Evolutionary conservation across 2,329 filamentous ascomycete species (phyloP).

Genomic region (Truncatella angustata): DNA sequence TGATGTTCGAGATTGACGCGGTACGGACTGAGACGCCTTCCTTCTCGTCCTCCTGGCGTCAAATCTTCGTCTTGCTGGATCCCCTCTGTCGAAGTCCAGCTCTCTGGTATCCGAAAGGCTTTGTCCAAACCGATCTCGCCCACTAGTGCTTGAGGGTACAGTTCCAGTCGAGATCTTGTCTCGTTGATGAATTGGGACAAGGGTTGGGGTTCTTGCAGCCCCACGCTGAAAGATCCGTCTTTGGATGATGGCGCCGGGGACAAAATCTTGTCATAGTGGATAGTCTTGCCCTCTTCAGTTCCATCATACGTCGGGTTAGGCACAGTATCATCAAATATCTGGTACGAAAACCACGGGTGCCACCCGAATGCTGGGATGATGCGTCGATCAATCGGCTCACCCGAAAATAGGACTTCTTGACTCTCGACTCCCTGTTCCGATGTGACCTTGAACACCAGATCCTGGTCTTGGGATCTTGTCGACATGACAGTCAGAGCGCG

Average conservation of each 20-base stretch:
- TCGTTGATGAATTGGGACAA: constrained; percentile 57
- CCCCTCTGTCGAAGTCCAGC: constrained; percentile 43
- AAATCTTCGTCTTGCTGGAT: constrained; percentile 44
- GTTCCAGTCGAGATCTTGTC: constrained; percentile 53
- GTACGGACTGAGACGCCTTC: constrained; percentile 64
- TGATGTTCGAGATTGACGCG: constrained; percentile 70
- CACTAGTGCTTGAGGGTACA: constrained; percentile 63
- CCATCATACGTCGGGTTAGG: constrained; percentile 35
- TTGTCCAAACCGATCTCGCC: constrained; percentile 80
- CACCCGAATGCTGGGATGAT: constrained; percentile 77
- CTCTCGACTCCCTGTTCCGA: constrained; percentile 47
- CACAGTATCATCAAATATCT: constrained; percentile 63
- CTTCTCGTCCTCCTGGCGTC: constrained; percentile 70
- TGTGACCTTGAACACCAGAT: constrained; percentile 65
- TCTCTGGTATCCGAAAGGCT: constrained; percentile 68
- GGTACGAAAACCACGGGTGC: constrained; percentile 85
- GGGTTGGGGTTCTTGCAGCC: constrained; percentile 58
- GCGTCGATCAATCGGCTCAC: constrained; percentile 29
- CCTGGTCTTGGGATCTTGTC: constrained; percentile 72
- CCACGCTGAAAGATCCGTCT: constrained; percentile 41
- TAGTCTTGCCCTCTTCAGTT: constrained; percentile 37
- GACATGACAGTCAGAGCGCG: constrained; percentile 72
- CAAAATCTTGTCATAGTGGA: constrained; percentile 68
- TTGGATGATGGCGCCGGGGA: constrained; percentile 46
- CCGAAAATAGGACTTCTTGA: constrained; percentile 16